Evolutionary conservation across 106 monocot genomes (phyloP).

Genomic region (Cymbidium sinense): DNA sequence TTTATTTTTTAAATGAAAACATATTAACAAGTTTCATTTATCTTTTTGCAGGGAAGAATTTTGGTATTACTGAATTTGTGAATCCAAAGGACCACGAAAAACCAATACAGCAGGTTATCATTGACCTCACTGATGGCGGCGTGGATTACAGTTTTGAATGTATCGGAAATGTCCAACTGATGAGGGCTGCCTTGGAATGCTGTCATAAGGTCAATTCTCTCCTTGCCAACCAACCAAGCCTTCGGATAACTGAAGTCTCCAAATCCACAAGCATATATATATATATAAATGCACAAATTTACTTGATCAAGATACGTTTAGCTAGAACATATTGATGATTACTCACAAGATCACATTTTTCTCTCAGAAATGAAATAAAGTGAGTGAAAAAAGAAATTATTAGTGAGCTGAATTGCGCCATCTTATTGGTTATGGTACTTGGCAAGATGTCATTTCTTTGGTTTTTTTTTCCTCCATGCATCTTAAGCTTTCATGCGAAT

Average conservation of each 20-base stretch:
- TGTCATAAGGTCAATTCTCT: slow-evolving; percentile 78
- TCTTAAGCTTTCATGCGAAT: neutral
- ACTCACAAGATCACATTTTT: too few relatives aligned
- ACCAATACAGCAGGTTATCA: slow-evolving; percentile 90
- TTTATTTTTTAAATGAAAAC: neutral
- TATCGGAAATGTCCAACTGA: slow-evolving; percentile 92
- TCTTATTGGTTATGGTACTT: neutral
- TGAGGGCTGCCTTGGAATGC: slow-evolving; percentile 94
- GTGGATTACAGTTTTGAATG: slow-evolving; percentile 99
- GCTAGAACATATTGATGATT: too few relatives aligned
- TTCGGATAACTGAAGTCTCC: too few relatives aligned
- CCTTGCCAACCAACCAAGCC: too few relatives aligned
- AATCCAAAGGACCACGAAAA: slow-evolving; percentile 95
- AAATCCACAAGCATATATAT: too few relatives aligned
- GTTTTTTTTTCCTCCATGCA: neutral
- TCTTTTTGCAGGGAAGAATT: slow-evolving; percentile 73
- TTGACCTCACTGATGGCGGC: slow-evolving; percentile 94
- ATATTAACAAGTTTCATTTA: slow-evolving; percentile 5
- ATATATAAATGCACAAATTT: too few relatives aligned
- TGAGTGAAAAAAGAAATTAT: neutral
- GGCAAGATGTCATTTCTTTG: neutral
- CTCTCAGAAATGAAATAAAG: too few relatives aligned
- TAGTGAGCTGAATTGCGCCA: slow-evolving; percentile 3
- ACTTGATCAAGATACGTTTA: too few relatives aligned
- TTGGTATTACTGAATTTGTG: slow-evolving; percentile 90